These are phyloP conservation scores for Termitomyces sp. DNA, from an alignment of 768 basidiomycete genomes.

Conservation along the genomic window DNA sequence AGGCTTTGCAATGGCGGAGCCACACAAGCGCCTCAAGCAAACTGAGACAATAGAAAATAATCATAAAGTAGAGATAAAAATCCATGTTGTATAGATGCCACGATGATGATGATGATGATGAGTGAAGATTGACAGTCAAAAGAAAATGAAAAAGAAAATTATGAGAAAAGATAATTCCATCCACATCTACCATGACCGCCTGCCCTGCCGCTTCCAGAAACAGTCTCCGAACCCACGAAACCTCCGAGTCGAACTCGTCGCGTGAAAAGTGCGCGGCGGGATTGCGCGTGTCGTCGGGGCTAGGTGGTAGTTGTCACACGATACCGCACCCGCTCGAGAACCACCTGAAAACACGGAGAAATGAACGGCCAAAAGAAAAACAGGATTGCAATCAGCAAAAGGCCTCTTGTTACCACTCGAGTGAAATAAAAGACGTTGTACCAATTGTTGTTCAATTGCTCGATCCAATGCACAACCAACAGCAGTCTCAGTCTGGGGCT, in stretches of 20 bases:
- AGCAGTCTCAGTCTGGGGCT: constrained; percentile 75
- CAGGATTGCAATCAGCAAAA: constrained; percentile 26
- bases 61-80: background rate
- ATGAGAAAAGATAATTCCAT: background rate
- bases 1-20: no score
- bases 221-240: no score
- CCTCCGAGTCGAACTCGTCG: background rate
- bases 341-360: constrained; percentile 49
- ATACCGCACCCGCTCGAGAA: constrained; percentile 69
- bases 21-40: no score
- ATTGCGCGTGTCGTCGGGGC: background rate
- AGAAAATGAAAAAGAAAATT: background rate
- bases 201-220: no score
- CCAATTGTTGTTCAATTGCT: constrained; percentile 56
- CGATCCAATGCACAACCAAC: constrained; percentile 94
- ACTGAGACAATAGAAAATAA: background rate
- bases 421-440: constrained; percentile 27
- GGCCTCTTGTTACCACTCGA: constrained; percentile 17
- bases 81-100: background rate
- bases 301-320: constrained; percentile 21
- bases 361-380: constrained; percentile 21
- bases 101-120: background rate
- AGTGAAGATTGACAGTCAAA: background rate
- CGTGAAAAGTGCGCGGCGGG: background rate
- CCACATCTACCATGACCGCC: background rate